Evolutionary conservation across 306 rosid species (phyloP).

Genomic region (Abrus precatorius): DNA sequence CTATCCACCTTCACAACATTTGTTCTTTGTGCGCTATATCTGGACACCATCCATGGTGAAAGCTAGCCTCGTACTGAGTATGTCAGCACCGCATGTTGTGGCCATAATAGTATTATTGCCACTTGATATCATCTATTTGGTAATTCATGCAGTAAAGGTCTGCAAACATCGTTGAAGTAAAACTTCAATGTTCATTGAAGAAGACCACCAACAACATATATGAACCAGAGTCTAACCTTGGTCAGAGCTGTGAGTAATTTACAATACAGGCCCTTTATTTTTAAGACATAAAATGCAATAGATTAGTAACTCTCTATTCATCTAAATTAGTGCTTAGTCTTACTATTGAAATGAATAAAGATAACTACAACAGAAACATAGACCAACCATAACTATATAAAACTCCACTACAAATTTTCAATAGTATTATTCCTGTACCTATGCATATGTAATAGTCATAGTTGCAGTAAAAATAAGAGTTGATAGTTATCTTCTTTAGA

Average conservation of each 20-base stretch:
- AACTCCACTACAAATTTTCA: slow-evolving; percentile 27
- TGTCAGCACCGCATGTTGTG: slow-evolving; percentile 35
- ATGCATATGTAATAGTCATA: slow-evolving; percentile 8
- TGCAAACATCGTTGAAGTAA: no score
- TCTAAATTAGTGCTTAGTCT: slow-evolving; percentile 32
- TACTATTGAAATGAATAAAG: slow-evolving; percentile 5
- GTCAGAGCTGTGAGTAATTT: slow-evolving; percentile 44
- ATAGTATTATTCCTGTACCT: not conserved
- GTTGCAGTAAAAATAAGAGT: slow-evolving; percentile 26
- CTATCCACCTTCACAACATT: slow-evolving; percentile 68
- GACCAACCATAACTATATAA: not conserved
- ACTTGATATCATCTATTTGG: slow-evolving; percentile 41
- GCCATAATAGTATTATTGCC: slow-evolving; percentile 45
- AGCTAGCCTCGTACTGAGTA: no score
- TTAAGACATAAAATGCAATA: slow-evolving; percentile 38
- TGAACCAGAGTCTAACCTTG: slow-evolving; percentile 32
- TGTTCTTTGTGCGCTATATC: no score
- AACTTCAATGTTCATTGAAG: no score
- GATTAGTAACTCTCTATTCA: slow-evolving; percentile 34
- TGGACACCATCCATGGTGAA: no score
- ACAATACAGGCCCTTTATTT: slow-evolving; percentile 1
- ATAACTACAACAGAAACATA: slow-evolving; percentile 3
- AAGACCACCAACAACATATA: no score
- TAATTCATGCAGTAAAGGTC: no score
- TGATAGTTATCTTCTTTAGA: not conserved